Percentiles rank a stretch among this genome's conserved stretches.
phyloP scores from a whole-genome alignment of 2,329 filamentous ascomycete genomes.

The Ophiocordyceps camponoti-saundersi region DNA sequence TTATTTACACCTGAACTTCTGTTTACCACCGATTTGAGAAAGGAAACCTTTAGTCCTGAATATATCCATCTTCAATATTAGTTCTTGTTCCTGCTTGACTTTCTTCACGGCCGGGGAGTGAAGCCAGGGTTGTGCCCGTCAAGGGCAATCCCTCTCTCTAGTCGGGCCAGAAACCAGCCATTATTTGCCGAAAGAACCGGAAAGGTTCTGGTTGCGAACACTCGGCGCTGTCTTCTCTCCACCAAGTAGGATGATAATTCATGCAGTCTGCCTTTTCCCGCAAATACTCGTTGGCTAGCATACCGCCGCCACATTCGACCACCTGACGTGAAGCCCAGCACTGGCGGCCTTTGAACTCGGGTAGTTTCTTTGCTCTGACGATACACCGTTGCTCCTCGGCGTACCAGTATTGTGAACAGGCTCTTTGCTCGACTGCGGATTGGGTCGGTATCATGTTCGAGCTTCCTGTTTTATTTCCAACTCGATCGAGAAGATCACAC shows the following conservation, averaged over 20 bases:
- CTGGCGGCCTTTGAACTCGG: not conserved
- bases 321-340: not conserved
- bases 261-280: not conserved
- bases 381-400: not conserved
- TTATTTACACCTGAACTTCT: too few species aligned
- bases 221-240: not conserved
- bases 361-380: not conserved
- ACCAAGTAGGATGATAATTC: not conserved
- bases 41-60: too few species aligned
- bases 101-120: too few species aligned
- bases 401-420: not conserved
- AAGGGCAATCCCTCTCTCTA: too few species aligned
- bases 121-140: too few species aligned
- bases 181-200: not conserved
- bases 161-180: too few species aligned
- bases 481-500: not conserved
- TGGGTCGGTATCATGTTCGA: not conserved
- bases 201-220: not conserved
- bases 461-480: not conserved
- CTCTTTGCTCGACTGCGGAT: not conserved
- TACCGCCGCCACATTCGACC: not conserved
- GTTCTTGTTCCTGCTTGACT: too few species aligned
- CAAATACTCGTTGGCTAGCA: not conserved
- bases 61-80: too few species aligned
- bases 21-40: too few species aligned